Percentiles rank a stretch among this genome's conserved stretches.
These are phyloP conservation scores for Fusarium nodosum DNA, from an alignment of 2,329 filamentous ascomycete species.

Conservation along the genomic window DNA sequence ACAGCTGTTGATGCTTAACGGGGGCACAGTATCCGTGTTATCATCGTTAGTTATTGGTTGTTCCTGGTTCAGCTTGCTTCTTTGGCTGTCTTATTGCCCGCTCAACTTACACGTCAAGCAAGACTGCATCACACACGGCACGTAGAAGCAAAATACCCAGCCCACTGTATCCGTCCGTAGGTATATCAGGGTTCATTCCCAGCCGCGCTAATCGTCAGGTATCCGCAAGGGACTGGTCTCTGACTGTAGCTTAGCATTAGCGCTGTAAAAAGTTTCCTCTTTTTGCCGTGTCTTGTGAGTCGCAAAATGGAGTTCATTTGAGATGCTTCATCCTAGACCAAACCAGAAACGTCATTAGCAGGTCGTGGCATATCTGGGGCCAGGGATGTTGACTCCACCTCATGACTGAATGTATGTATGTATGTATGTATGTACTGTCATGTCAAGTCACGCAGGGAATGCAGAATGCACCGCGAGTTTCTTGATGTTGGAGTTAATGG, in stretches of 20 bases:
- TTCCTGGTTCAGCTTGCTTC: conserved; percentile 17
- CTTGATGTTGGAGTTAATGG: neutral
- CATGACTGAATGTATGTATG: neutral
- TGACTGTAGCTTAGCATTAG: conserved; percentile 32
- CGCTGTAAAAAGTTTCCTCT: conserved; percentile 36
- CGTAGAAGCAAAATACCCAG: conserved; percentile 6
- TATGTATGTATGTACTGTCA: neutral
- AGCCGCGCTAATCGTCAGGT: conserved; percentile 31
- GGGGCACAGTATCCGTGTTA: conserved; percentile 7
- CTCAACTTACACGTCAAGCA: conserved; percentile 36
- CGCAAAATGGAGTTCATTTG: conserved; percentile 7
- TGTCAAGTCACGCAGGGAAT: neutral
- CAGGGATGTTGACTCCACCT: conserved; percentile 24
- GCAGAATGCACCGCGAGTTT: neutral
- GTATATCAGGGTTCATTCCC: conserved; percentile 21
- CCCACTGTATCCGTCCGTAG: neutral
- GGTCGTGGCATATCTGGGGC: conserved; percentile 26
- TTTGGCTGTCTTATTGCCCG: neutral
- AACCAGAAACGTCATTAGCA: conserved; percentile 40
- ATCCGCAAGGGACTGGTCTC: conserved; percentile 36
- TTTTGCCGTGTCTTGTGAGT: conserved; percentile 38
- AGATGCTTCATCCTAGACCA: conserved; percentile 35
- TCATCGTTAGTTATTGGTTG: conserved; percentile 1
- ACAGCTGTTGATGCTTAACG: conserved; percentile 2
- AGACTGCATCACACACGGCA: conserved; percentile 30